Conservation (phyloP, 1,139 yeast genomes). For the Lodderomyces margitis region DNA sequence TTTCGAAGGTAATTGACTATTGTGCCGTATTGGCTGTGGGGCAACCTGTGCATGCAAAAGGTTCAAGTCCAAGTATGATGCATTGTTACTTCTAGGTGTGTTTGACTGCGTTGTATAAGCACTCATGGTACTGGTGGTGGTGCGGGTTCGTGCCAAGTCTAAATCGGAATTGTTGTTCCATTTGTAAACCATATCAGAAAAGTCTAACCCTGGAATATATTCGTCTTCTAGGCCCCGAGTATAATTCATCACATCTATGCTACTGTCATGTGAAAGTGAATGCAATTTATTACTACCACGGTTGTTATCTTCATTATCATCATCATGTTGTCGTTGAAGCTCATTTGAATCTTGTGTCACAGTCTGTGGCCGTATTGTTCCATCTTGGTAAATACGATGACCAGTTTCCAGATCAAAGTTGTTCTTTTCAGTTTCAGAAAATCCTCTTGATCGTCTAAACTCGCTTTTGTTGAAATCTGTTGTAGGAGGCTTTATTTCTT, state of each 20-base stretch:
- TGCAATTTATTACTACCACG: slow-evolving; percentile 19
- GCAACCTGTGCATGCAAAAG: slow-evolving; percentile 48
- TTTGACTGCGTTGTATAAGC: slow-evolving; percentile 17
- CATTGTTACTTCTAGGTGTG: slow-evolving; percentile 30
- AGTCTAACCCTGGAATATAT: slow-evolving; percentile 65
- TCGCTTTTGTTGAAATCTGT: slow-evolving; percentile 1
- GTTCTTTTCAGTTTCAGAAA: slow-evolving; percentile 55
- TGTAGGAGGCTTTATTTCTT: background rate
- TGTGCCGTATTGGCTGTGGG: slow-evolving; percentile 40
- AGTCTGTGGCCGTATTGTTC: slow-evolving; percentile 39
- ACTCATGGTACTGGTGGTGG: slow-evolving; percentile 7
- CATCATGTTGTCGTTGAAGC: background rate
- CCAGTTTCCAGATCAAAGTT: slow-evolving; percentile 54
- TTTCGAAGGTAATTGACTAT: slow-evolving; percentile 11
- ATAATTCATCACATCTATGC: slow-evolving; percentile 16
- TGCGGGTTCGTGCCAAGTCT: slow-evolving; percentile 11
- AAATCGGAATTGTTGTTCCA: slow-evolving; percentile 29
- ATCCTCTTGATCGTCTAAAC: slow-evolving; percentile 39
- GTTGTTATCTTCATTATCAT: background rate
- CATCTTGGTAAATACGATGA: slow-evolving; percentile 49
- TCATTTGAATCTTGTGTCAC: slow-evolving; percentile 5
- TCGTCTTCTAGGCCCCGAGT: slow-evolving; percentile 62
- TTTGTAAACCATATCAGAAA: slow-evolving; percentile 40
- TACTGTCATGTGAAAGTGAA: slow-evolving; percentile 32
- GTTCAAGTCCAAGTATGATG: slow-evolving; percentile 41